These are phyloP conservation scores for Thymus quinquecostatus DNA, from an alignment of 257 asterid species.

Conservation along the genomic window DNA sequence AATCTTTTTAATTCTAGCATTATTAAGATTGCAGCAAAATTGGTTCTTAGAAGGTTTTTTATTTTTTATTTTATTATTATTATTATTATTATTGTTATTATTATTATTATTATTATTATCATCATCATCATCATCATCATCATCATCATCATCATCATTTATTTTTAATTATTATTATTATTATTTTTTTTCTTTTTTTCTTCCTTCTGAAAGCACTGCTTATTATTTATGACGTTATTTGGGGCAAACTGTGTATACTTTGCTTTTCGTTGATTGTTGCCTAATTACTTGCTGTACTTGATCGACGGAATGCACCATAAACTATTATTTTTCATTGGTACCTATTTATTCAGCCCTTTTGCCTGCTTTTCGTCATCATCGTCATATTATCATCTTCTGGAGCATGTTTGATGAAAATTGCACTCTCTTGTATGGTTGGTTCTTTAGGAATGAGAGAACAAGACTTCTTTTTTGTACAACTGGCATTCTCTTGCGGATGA, in stretches of 20 bases:
- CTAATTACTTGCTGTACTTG: constrained; percentile 5
- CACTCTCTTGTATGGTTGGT: constrained; percentile 33
- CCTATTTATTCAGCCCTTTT: not conserved
- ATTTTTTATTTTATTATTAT: too few species aligned
- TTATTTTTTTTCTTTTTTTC: too few species aligned
- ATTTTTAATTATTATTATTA: too few species aligned
- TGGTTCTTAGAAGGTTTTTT: constrained; percentile 18
- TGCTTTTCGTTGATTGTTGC: constrained; percentile 15
- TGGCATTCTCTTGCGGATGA: constrained; percentile 97
- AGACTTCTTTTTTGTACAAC: constrained; percentile 98
- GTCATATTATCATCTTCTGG: constrained; percentile 9
- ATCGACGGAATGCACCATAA: not conserved
- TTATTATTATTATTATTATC: too few species aligned
- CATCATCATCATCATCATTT: too few species aligned
- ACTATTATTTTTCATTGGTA: constrained; percentile 23
- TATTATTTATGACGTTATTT: constrained; percentile 17
- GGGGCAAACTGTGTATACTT: not conserved
- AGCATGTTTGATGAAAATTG: constrained; percentile 26
- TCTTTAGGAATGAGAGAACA: constrained; percentile 80
- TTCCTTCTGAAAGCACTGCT: not conserved
- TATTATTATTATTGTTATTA: too few species aligned
- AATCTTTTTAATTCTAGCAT: not conserved
- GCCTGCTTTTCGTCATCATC: constrained; percentile 12
- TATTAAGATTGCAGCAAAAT: not conserved
- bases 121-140: too few species aligned